Percentiles rank a stretch among this genome's conserved stretches.
Conservation (phyloP, 1,284 basidiomycete genomes). For the Cronartium quercuum region DNA sequence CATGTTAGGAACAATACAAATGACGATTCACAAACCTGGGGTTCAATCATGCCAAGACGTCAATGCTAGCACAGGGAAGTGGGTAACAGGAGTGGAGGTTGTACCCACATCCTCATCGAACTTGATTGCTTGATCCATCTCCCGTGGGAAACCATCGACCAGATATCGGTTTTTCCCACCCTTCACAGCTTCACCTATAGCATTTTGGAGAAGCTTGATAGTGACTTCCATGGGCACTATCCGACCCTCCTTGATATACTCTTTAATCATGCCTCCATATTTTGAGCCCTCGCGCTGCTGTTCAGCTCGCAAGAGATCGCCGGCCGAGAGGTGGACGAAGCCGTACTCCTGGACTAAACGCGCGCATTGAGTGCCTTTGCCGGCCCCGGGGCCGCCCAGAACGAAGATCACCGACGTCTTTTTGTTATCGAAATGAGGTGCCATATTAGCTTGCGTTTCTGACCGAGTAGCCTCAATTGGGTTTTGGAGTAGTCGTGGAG, state of each 20-base stretch:
- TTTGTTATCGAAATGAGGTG: constrained; percentile 61
- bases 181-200: constrained; percentile 63
- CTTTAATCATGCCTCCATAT: constrained; percentile 79
- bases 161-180: constrained; percentile 77
- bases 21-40: constrained; percentile 69
- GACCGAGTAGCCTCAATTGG: background rate
- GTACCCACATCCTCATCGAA: constrained; percentile 76
- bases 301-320: constrained; percentile 91
- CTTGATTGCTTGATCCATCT: constrained; percentile 94
- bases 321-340: constrained; percentile 93
- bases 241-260: constrained; percentile 81
- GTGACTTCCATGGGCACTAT: constrained; percentile 98
- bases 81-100: background rate
- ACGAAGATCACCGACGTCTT: constrained; percentile 90
- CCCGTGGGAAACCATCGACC: constrained; percentile 94
- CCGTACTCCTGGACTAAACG: constrained; percentile 78
- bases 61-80: background rate
- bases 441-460: constrained; percentile 17
- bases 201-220: constrained; percentile 87
- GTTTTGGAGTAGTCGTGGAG: background rate
- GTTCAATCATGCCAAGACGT: background rate
- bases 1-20: constrained; percentile 85
- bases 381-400: constrained; percentile 92
- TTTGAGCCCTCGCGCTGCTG: constrained; percentile 78
- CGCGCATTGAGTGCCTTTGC: constrained; percentile 94